Conservation (phyloP, 352 stramenopile genomes). For the Globisporangium splendens region DNA sequence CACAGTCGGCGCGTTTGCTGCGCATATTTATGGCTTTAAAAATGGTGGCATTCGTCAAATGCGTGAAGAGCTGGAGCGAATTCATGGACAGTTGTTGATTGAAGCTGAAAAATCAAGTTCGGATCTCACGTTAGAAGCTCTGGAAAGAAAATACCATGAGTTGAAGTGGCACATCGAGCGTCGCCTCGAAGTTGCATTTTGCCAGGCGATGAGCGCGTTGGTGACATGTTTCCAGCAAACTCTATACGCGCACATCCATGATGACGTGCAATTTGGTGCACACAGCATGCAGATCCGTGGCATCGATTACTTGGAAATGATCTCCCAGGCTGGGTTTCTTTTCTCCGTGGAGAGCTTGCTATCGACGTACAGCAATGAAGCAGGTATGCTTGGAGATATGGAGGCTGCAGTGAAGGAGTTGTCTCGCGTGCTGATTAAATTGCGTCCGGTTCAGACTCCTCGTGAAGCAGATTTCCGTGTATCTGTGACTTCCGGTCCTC, state of each 20-base stretch:
- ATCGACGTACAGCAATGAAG: constrained; percentile 83
- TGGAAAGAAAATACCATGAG: constrained; percentile 77
- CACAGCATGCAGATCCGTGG: constrained; percentile 32
- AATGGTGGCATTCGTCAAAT: constrained; percentile 75
- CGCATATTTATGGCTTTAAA: constrained; percentile 81
- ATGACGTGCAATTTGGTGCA: constrained; percentile 32
- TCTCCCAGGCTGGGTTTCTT: constrained; percentile 64
- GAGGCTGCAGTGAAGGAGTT: constrained; percentile 77
- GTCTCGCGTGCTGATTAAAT: constrained; percentile 56
- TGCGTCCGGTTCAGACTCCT: constrained; percentile 65
- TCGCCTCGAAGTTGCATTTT: constrained; percentile 81
- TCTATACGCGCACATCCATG: constrained; percentile 72
- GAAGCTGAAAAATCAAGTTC: constrained; percentile 52
- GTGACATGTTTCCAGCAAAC: constrained; percentile 87
- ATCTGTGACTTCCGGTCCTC: constrained; percentile 54
- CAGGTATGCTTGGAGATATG: constrained; percentile 84
- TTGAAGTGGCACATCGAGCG: constrained; percentile 84
- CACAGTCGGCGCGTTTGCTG: constrained; percentile 79
- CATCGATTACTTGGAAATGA: constrained; percentile 73
- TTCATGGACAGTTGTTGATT: constrained; percentile 44
- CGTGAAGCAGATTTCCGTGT: constrained; percentile 65
- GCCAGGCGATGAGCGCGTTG: constrained; percentile 73
- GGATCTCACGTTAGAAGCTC: constrained; percentile 66
- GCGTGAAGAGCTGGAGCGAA: constrained; percentile 53
- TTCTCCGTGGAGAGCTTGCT: constrained; percentile 83